Percentiles rank a stretch among this genome's conserved stretches.
These are phyloP conservation scores for Cryphonectria parasitica DNA, from an alignment of 2,329 filamentous ascomycete genomes.

Conservation along the genomic window DNA sequence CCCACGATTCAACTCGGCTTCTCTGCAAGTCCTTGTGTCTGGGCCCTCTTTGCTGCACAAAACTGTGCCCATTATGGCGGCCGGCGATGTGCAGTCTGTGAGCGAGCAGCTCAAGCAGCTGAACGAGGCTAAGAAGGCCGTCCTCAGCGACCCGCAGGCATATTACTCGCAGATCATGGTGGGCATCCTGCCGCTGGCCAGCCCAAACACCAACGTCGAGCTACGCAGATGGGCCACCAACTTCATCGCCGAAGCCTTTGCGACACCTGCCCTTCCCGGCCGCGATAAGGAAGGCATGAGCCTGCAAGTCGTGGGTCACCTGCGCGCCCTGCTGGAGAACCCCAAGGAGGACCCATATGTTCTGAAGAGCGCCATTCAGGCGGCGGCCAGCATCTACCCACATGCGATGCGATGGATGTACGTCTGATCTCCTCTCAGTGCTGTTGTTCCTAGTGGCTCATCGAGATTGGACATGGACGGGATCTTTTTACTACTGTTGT, in stretches of 20 bases:
- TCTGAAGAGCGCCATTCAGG: conserved; percentile 83
- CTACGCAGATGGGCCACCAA: conserved; percentile 94
- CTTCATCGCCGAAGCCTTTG: conserved; percentile 94
- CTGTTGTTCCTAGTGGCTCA: background rate
- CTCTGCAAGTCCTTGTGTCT: conserved; percentile 19
- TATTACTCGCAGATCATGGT: conserved; percentile 93
- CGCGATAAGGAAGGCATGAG: conserved; percentile 82
- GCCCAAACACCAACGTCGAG: conserved; percentile 73
- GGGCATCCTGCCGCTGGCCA: conserved; percentile 90
- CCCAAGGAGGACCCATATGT: conserved; percentile 79
- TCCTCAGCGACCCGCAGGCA: conserved; percentile 75
- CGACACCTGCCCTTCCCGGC: conserved; percentile 79
- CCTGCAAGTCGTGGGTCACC: conserved; percentile 74
- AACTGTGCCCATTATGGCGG: conserved; percentile 51
- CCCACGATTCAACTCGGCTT: background rate
- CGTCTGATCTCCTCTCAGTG: conserved; percentile 50
- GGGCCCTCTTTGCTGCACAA: background rate
- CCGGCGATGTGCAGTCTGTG: conserved; percentile 56
- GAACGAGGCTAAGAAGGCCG: conserved; percentile 86
- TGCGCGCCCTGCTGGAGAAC: conserved; percentile 71
- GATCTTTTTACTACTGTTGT: background rate
- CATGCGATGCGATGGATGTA: conserved; percentile 93
- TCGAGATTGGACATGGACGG: background rate
- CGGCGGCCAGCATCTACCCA: conserved; percentile 90
- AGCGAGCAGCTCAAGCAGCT: conserved; percentile 84